Evolutionary conservation across 2,329 filamentous ascomycete species (phyloP), one percentile per base, ranked within the genome.

Genomic region (Botryotinia globosa): DNA sequence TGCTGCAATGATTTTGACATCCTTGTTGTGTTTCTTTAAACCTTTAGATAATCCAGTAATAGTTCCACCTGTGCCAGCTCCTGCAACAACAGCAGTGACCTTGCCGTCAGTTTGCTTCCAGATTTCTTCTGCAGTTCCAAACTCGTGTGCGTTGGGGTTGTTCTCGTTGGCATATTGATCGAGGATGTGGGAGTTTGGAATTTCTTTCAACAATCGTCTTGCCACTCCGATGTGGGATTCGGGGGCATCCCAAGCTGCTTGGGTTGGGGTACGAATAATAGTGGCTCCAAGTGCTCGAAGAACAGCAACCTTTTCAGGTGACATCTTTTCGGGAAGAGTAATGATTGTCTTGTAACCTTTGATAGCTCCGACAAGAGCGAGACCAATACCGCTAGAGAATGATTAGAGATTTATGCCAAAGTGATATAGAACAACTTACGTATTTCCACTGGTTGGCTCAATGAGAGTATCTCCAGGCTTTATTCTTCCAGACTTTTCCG

Each of bases 301-400:
- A 42, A 99, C 96, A 3, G 95, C 92, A 56, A 99, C 96, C 84
- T 99, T 99, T 84, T 99, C 96, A 65, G 94, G 92, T 1, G 94
- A 98, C 96, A 99, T 99, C 87, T 99, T 99, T 85, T 99, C 96
- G 69, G 96, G 96, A 63, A 99, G 89, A 18, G 96, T 99, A 82
- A 99, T 99, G 84, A 99, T 98, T 58, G 94, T 97, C 84, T 95
- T 95, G 87, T 98, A 99, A 77, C 94, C 95, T 85, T 98, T 98
- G 80, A 99, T 92, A 25, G 96, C 96, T 73, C 90, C 95, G 29
- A 98, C 95, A 48, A 99, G 89, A 42, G 96, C 96, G 58, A 99
- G 87, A 34, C 96, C 96, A 77, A 99, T 99, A 77, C 96, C 96
- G 75, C 84, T 88, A 66, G 51, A 45, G 10, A 58, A n/a, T 16